A percentile compares a stretch with the other conserved stretches of the same genome.
Evolutionary conservation across 2,329 filamentous ascomycete genomes (phyloP).

Genomic region (Apiospora koreana): DNA sequence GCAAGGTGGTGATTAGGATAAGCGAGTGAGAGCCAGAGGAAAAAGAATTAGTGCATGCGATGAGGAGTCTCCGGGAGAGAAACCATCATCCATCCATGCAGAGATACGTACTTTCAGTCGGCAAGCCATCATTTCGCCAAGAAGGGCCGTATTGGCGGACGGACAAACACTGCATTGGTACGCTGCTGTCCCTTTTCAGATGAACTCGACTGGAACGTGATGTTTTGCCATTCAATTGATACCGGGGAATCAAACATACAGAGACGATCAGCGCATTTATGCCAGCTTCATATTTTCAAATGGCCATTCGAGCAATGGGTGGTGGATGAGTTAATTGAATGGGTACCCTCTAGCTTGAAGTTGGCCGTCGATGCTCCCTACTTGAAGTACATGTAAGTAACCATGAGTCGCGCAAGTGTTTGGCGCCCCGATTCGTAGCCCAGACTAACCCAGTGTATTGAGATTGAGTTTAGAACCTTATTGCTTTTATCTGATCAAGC

Average conservation of each 20-base stretch:
- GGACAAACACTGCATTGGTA: not conserved
- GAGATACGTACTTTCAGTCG: too few species aligned
- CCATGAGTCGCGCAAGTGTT: not conserved
- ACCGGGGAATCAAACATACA: too few species aligned
- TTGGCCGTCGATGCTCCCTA: too few species aligned
- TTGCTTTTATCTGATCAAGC: not conserved
- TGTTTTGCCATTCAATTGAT: too few species aligned
- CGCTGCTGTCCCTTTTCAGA: not conserved
- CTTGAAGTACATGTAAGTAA: too few species aligned
- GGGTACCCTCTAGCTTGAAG: too few species aligned
- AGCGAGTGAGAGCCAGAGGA: not conserved
- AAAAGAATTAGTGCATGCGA: not conserved
- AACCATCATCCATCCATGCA: not conserved
- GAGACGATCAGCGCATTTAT: too few species aligned
- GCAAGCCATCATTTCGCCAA: not conserved
- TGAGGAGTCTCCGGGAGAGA: not conserved
- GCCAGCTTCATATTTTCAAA: too few species aligned
- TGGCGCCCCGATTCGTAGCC: not conserved
- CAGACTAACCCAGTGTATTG: not conserved
- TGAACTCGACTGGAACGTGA: not conserved
- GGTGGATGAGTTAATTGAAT: not conserved
- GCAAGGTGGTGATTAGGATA: conserved; percentile 35
- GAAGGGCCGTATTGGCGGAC: not conserved
- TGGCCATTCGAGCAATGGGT: too few species aligned
- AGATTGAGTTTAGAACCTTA: not conserved